Evolutionary conservation across 352 stramenopile species (phyloP), one percentile per base, ranked within the genome.

Genomic region (Pythium dissimile): DNA sequence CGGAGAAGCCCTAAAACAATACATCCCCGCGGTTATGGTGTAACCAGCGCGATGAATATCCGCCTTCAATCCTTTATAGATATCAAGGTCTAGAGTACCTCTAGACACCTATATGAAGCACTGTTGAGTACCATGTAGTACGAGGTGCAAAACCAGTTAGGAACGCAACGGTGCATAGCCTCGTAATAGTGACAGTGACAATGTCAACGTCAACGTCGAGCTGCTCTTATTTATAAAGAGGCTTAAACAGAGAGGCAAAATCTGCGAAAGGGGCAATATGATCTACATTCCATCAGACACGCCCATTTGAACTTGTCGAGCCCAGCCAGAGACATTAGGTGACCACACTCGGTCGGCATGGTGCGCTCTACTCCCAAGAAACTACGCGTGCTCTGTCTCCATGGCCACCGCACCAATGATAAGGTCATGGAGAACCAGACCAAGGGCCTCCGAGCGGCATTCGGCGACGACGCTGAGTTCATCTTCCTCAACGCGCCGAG

Each of bases 371-470:
- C 21, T 20, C 20, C 38, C 24, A 67, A 62, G 49, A 64, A 72
- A 59, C 58, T 92, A 13, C 80, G 82, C 47, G 74, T 89, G 45
- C 68, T 92, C 32, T 92, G 80, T 52, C 69, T 92, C 5, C 84
- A 91, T 42, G 83, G 83, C 39, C 80, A 80, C 56, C 83, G 80
- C 34, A 89, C 79, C 5, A 93, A 93, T 44, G 35, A 44, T 32
- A 74, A 82, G 54, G 76, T 93, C 38, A 91, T 93, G 80, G 53
- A 80, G 54, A 73, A 71, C 54, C 84, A 93, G 63, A 80, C 66
- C 6, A 74, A 71, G 13, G 76, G 75, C 0, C 51, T 93, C 18
- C 79, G 74, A 23, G 59, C 80, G 2, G 77, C 70, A n/a, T 60
- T 93, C 27, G 84, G 77, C 6, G 68, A 75, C 27, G 64, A 68